Evolutionary conservation across 371 early-diverging fungal species (phyloP).

Genomic region (Rhizopus microsporus): DNA sequence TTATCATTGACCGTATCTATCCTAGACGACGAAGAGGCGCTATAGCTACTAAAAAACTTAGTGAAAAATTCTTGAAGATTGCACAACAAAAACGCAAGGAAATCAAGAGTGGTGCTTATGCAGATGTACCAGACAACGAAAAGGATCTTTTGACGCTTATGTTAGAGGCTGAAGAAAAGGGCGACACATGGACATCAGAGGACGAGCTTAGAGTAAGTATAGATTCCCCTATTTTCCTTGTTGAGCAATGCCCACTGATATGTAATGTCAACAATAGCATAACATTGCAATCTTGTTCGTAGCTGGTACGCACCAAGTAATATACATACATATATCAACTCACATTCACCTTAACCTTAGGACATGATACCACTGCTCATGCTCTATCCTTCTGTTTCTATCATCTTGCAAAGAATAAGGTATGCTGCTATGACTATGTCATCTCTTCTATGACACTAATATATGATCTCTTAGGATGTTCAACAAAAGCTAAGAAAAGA

Average conservation of each 20-base stretch:
- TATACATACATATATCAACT: constrained; percentile 37
- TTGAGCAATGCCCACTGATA: neutral
- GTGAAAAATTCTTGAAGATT: neutral
- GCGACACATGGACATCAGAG: neutral
- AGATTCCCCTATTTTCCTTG: neutral
- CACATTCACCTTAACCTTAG: constrained; percentile 23
- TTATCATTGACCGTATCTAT: constrained; percentile 1
- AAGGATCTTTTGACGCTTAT: constrained; percentile 52
- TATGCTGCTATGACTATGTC: constrained; percentile 1
- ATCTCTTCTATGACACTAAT: neutral
- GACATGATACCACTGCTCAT: constrained; percentile 42
- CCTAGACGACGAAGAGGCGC: neutral
- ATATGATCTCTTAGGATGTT: constrained; percentile 9
- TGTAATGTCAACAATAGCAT: constrained; percentile 1
- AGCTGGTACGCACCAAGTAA: constrained; percentile 17
- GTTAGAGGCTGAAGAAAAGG: constrained; percentile 20
- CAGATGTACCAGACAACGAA: constrained; percentile 26
- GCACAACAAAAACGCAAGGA: neutral
- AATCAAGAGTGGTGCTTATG: neutral
- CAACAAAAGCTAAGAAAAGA: constrained; percentile 23
- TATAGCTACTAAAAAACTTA: neutral
- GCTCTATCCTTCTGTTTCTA: constrained; percentile 31
- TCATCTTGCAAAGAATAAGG: constrained; percentile 33
- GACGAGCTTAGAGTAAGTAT: constrained; percentile 11
- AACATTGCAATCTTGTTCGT: constrained; percentile 21